Conservation (phyloP, 2,329 filamentous ascomycete species). For the Ambrosiella xylebori region DNA sequence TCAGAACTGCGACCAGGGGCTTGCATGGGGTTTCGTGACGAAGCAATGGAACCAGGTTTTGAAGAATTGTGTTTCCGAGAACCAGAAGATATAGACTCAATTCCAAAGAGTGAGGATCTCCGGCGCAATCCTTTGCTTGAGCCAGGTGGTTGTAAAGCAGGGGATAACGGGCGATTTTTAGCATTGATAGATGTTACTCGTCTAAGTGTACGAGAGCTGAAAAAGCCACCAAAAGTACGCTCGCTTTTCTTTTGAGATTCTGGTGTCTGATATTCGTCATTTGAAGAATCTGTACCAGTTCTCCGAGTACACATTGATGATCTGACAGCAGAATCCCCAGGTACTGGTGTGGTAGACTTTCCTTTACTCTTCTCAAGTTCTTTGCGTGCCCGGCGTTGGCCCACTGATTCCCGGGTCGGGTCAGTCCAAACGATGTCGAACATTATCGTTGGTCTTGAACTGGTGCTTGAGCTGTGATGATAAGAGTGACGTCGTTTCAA, state of each 20-base stretch:
- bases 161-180: slow-evolving; percentile 13
- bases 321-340: slow-evolving; percentile 19
- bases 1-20: slow-evolving; percentile 2
- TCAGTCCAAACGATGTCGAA: slow-evolving; percentile 44
- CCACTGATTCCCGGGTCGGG: slow-evolving; percentile 33
- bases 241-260: slow-evolving; percentile 17
- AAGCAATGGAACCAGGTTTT: slow-evolving; percentile 6
- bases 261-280: not conserved
- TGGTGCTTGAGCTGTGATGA: not conserved
- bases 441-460: slow-evolving; percentile 22
- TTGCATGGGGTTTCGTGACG: slow-evolving; percentile 8
- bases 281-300: slow-evolving; percentile 22
- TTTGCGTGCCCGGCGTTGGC: slow-evolving; percentile 34
- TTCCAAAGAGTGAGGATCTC: slow-evolving; percentile 7
- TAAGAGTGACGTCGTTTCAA: not conserved
- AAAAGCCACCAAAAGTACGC: slow-evolving; percentile 25
- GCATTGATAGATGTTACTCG: slow-evolving; percentile 17
- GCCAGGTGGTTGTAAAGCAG: slow-evolving; percentile 5
- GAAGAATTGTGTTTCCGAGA: not conserved
- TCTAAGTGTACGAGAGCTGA: slow-evolving; percentile 25
- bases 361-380: slow-evolving; percentile 22
- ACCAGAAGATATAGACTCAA: slow-evolving; percentile 8
- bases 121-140: slow-evolving; percentile 2
- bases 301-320: slow-evolving; percentile 27
- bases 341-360: slow-evolving; percentile 4